Evolutionary conservation across 164 flowering plant species (phyloP).

Genomic region (Liquidambar formosana): DNA sequence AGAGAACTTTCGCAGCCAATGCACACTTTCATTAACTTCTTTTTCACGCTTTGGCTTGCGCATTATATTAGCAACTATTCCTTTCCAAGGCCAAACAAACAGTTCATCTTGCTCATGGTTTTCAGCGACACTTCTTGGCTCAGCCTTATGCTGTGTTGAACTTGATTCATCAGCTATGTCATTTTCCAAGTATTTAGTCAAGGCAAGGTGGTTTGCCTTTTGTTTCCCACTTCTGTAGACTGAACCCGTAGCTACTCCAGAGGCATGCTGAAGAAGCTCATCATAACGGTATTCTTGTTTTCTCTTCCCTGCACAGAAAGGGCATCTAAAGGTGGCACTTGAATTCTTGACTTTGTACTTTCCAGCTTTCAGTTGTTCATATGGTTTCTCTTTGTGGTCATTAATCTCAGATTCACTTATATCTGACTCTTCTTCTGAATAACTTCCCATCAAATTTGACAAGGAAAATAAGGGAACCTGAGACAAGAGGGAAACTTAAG

Average conservation of each 20-base stretch:
- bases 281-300: conserved; percentile 79
- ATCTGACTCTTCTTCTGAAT: conserved; percentile 77
- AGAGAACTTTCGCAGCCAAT: conserved; percentile 47
- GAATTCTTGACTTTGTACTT: conserved; percentile 44
- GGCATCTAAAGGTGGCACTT: conserved; percentile 65
- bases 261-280: conserved; percentile 80
- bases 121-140: conserved; percentile 27
- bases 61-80: conserved; percentile 48
- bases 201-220: conserved; percentile 81
- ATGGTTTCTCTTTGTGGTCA: conserved; percentile 55
- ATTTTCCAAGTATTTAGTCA: conserved; percentile 58
- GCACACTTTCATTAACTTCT: conserved; percentile 14
- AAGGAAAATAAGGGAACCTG: neutral
- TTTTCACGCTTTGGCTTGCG: conserved; percentile 19
- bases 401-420: conserved; percentile 84
- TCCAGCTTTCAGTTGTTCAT: conserved; percentile 46
- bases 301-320: conserved; percentile 86
- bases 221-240: conserved; percentile 61
- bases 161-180: conserved; percentile 45
- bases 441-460: conserved; percentile 40
- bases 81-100: conserved; percentile 80
- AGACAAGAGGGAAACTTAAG: neutral
- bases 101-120: conserved; percentile 36
- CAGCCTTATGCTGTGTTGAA: conserved; percentile 15
- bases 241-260: conserved; percentile 73